Evolutionary conservation across 169 alveolate species (phyloP).

Genomic region (Pseudocohnilembus persalinus): DNA sequence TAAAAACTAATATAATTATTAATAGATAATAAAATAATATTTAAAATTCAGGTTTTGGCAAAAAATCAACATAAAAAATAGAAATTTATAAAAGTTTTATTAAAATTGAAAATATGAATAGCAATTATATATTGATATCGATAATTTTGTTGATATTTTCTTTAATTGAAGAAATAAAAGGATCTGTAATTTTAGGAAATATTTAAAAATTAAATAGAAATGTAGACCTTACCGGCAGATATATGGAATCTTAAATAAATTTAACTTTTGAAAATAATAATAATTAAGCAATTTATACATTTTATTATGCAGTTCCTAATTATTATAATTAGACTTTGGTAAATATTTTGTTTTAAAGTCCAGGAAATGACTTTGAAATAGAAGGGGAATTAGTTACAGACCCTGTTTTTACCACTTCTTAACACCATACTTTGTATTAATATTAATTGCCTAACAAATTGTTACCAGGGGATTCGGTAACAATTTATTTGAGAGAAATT

Average conservation of each 20-base stretch:
- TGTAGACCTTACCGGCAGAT: constrained; percentile 22
- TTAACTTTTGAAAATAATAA: constrained; percentile 25
- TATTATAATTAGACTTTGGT: constrained; percentile 6
- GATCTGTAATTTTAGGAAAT: background rate
- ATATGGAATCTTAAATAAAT: background rate
- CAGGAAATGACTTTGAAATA: constrained; percentile 16
- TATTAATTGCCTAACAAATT: too few species aligned
- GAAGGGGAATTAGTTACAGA: constrained; percentile 14
- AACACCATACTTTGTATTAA: background rate
- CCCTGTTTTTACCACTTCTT: background rate
- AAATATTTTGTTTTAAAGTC: background rate
- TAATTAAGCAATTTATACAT: constrained; percentile 13
- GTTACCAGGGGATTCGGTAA: background rate
- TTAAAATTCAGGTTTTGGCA: too few species aligned
- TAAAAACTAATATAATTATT: too few species aligned
- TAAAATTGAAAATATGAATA: too few species aligned
- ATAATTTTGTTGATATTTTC: too few species aligned
- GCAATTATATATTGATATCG: too few species aligned
- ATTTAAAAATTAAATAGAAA: background rate
- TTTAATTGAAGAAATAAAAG: too few species aligned
- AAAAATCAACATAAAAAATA: too few species aligned
- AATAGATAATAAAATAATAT: too few species aligned
- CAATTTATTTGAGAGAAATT: too few species aligned
- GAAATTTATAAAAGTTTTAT: too few species aligned
- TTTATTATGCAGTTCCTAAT: constrained; percentile 34